Conservation (phyloP, 1,284 basidiomycete species). For the Ustilago trichophora region DNA sequence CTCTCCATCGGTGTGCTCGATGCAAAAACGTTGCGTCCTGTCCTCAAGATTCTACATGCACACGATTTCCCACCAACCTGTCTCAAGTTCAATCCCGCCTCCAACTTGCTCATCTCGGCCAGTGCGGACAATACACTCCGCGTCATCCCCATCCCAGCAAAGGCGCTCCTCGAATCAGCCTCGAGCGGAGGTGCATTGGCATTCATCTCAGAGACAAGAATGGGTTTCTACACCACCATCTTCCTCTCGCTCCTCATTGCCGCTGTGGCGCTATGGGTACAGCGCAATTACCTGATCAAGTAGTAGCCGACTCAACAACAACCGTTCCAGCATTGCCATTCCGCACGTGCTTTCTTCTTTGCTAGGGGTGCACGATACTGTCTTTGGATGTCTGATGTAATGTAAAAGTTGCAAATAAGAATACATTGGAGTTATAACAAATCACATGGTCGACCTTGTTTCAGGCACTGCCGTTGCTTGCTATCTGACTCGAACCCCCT, state of each 20-base stretch:
- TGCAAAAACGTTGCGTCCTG: conserved; percentile 78
- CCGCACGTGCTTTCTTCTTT: too few relatives aligned
- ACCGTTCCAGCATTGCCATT: too few relatives aligned
- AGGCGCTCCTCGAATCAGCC: conserved; percentile 61
- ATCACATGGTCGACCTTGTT: too few relatives aligned
- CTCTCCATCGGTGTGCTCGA: conserved; percentile 86
- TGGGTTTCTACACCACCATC: conserved; percentile 48
- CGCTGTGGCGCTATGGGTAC: conserved; percentile 28
- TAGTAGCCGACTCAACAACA: too few relatives aligned
- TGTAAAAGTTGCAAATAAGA: conserved; percentile 1
- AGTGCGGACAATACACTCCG: conserved; percentile 91
- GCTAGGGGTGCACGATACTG: too few relatives aligned
- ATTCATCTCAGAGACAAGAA: conserved; percentile 39
- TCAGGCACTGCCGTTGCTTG: conserved; percentile 5
- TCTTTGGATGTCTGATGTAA: neutral
- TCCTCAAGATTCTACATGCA: conserved; percentile 86
- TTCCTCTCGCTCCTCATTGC: conserved; percentile 39
- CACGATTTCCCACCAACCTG: conserved; percentile 95
- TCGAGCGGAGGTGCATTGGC: conserved; percentile 23
- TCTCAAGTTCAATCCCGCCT: conserved; percentile 84
- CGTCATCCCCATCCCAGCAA: conserved; percentile 70
- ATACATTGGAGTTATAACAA: conserved; percentile 9
- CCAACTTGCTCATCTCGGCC: conserved; percentile 84
- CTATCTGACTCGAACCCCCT: neutral
- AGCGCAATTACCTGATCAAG: conserved; percentile 28